Evolutionary conservation across 2,329 filamentous ascomycete genomes (phyloP), one percentile per base, ranked within the genome.

Genomic region (Stromatinia cepivora): DNA sequence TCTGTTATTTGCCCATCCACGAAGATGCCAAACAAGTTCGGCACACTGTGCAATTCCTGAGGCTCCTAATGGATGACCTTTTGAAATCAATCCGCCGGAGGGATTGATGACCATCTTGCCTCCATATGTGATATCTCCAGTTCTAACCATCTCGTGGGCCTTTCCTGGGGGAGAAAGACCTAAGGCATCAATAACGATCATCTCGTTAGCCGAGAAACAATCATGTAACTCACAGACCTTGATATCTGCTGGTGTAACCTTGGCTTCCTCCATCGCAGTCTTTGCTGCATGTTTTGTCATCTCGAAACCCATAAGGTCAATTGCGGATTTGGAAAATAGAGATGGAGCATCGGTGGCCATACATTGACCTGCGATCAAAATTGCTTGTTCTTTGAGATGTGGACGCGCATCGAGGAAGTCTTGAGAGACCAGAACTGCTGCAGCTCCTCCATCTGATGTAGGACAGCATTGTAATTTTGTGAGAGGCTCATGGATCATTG

Each of bases 381-480:
- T 83, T n/a, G 95, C 94, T 76, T 94, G 92, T 69, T 87, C 84
- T 78, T 89, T 90, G 70, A 97, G 87, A 76, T 97, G 89, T 1
- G 94, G 94, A 31, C 92, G 87, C 11, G 90, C 90, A 76, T 94
- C 91, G 67, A 98, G 87, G 85, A 97, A 98, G 61, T 85, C 86
- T 81, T 97, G 90, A 0, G 93, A 97, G 67, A 97, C 93, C 65
- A 99, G 83, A 45, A 98, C 90, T 20, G 92, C 92, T 0, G 95
- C 93, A 0, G 93, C 94, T 59, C 90, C 92, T 62, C 94, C 94
- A 80, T 98, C 95, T 0, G 93, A 97, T 0, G 94, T 98, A 1
- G 95, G 94, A 81, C 94, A 97, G 86, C 94, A 98, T 83, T 98
- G 95, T n/a, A 98, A 89, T 82, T 97, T 98, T 70, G 95, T 98